Evolutionary conservation across 2,329 filamentous ascomycete genomes (phyloP), one percentile per base, ranked within the genome.

Genomic region (Trichoderma oligosporum): DNA sequence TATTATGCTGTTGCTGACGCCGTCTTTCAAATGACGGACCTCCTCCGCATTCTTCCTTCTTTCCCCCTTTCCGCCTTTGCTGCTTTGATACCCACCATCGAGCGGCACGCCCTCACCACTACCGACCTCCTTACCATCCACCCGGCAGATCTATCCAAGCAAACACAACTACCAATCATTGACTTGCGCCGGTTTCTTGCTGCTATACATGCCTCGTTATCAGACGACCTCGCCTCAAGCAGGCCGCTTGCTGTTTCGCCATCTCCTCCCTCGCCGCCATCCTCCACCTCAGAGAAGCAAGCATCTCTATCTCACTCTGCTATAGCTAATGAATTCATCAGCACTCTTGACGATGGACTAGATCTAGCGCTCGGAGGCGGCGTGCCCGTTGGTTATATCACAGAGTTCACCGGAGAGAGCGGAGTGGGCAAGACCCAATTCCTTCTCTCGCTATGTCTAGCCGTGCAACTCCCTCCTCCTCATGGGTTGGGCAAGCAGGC

Each of bases 371-470:
- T 97, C 36, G 83, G 82, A 59, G 93, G 92, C 46, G 94, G 94
- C 18, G 82, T 97, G 56, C 88, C 88, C 1, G 81, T 85, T 2
- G 89, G 91, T 45, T 87, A 88, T 72, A 78, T 99, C 67, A 91
- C 90, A 7, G 94, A 99, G 71, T 81, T 99, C 60, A 88, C 91
- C 1, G 94, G 94, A 58, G 94, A 97, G 76, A 96, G 91, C 62
- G 94, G 92, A 65, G 89, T 86, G 63, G 94, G 93, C 67, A 99
- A 99, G 80, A 97, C 94, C 1, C 94, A 99, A 71, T 84, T 97
- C 67, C 85, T 97, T 25, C 82, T 97, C 25, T 86, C 87, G 20
- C 81, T 99, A 25, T 85, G 96, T 42, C 84, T 97, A 31, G 82
- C 92, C 29, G 86, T 87, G 14, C 94, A 99, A 71, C 85, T 97